These are phyloP conservation scores for Beauveria sp. DNA, from an alignment of 2,329 filamentous ascomycete genomes.

Conservation along the genomic window DNA sequence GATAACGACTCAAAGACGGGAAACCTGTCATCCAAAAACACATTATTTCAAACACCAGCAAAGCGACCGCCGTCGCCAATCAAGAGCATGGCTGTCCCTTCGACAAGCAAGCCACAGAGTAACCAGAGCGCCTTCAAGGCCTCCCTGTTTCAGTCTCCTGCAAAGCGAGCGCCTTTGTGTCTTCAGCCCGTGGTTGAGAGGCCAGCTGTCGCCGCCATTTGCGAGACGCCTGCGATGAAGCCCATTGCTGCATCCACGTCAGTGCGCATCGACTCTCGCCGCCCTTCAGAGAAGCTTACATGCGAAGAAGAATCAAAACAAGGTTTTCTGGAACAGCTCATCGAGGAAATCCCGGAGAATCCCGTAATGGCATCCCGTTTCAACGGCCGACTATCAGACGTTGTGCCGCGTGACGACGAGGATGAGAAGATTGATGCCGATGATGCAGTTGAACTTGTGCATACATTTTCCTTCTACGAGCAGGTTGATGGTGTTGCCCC, in stretches of 20 bases:
- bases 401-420: slow-evolving; percentile 33
- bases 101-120: slow-evolving; percentile 21
- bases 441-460: slow-evolving; percentile 12
- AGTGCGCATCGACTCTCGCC: slow-evolving; percentile 17
- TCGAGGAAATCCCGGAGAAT: slow-evolving; percentile 26
- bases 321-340: slow-evolving; percentile 16
- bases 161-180: slow-evolving; percentile 35
- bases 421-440: slow-evolving; percentile 25
- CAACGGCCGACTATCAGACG: slow-evolving; percentile 37
- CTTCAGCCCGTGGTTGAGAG: slow-evolving; percentile 26
- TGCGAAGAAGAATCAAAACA: slow-evolving; percentile 24
- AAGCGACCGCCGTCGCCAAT: slow-evolving; percentile 41
- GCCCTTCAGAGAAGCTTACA: slow-evolving; percentile 31
- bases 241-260: slow-evolving; percentile 27
- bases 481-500: background rate
- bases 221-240: slow-evolving; percentile 28
- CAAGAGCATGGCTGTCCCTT: slow-evolving; percentile 27
- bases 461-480: slow-evolving; percentile 4
- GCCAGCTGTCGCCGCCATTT: slow-evolving; percentile 15
- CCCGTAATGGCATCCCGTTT: slow-evolving; percentile 32
- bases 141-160: slow-evolving; percentile 44
- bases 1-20: slow-evolving; percentile 8
- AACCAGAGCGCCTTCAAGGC: slow-evolving; percentile 36
- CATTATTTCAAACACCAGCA: slow-evolving; percentile 42
- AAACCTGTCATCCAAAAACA: slow-evolving; percentile 26